Evolutionary conservation across 352 stramenopile species (phyloP), one percentile per base, ranked within the genome.

Genomic region (Aphanomyces euteiches): DNA sequence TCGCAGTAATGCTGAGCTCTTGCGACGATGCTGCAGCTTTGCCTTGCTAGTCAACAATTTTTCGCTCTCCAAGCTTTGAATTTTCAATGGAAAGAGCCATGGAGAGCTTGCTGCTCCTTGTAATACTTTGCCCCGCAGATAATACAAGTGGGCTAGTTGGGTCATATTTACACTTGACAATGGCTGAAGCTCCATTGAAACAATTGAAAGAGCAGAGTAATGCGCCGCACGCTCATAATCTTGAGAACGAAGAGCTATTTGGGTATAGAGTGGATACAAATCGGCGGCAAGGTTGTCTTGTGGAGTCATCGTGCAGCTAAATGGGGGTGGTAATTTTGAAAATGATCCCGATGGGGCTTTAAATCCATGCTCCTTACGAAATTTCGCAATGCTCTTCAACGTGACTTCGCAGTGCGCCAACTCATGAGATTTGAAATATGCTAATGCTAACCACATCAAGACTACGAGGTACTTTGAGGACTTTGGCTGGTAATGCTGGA

Each of bases 141-240:
- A 70, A 28, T 70, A 70, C 5, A 61, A n/a, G 8, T 7, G 8
- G 15, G 64, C 64, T 4, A 70, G 39, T 7, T 47, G 40, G 48
- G 7, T 4, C 12, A 19, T 7, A 7, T n/a, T 36, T 10, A 39
- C 37, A 10, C 19, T 17, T 17, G 43, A 10, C 50, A 58, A 12
- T n/a, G 50, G 34, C 6, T 70, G 34, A 21, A 70, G 17, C 54
- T 70, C 64, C 45, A 70, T 17, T 7, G 34, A 59, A 7, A 70
- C 47, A 15, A 70, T 70, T 13, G 64, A 53, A 7, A 70, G 47
- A 8, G 48, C 54, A 7, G 64, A 70, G 54, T 53, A 70, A 37
- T 70, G 64, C 4, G 54, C 48, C 3, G 64, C 64, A 12, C 19
- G 56, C n/a, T 70, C 64, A 61, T 58, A 70, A 3, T 70, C 64